Conservation (phyloP, 495 filamentous ascomycete genomes). For the Penicillium argentinense region DNA sequence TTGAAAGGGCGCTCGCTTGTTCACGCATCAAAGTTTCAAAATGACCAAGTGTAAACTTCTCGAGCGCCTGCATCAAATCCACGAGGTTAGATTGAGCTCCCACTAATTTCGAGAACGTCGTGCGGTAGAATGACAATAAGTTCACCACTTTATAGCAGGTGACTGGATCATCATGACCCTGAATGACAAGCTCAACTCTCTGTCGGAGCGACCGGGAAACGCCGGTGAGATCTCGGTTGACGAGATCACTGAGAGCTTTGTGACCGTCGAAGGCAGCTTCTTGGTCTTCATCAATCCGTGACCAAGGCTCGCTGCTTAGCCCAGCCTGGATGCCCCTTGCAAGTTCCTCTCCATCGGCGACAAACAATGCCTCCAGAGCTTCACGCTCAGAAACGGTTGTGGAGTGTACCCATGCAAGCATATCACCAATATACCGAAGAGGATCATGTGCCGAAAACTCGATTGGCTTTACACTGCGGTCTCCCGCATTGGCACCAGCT, state of each 20-base stretch:
- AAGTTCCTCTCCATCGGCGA: slow-evolving; percentile 89
- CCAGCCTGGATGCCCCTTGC: slow-evolving; percentile 82
- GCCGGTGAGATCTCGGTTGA: slow-evolving; percentile 80
- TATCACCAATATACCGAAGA: slow-evolving; percentile 90
- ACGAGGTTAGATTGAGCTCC: slow-evolving; percentile 68
- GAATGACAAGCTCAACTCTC: slow-evolving; percentile 85
- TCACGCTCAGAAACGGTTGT: slow-evolving; percentile 91
- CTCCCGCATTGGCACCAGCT: slow-evolving; percentile 20
- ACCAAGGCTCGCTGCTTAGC: slow-evolving; percentile 85
- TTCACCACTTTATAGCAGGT: slow-evolving; percentile 88
- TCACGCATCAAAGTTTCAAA: slow-evolving; percentile 80
- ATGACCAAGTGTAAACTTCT: slow-evolving; percentile 76
- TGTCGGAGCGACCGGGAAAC: slow-evolving; percentile 77
- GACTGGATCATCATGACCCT: slow-evolving; percentile 86
- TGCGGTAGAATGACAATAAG: slow-evolving; percentile 82
- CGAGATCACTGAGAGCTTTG: slow-evolving; percentile 81
- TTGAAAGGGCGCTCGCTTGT: slow-evolving; percentile 68
- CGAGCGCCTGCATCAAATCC: slow-evolving; percentile 64
- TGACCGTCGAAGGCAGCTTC: slow-evolving; percentile 75
- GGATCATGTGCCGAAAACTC: slow-evolving; percentile 92
- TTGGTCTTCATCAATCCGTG: slow-evolving; percentile 56
- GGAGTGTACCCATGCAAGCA: slow-evolving; percentile 97
- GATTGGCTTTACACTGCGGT: slow-evolving; percentile 77
- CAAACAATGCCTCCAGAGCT: slow-evolving; percentile 86
- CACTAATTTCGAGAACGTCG: slow-evolving; percentile 78